Conservation (phyloP, 306 rosid genomes). For the Begonia fuchsioides region DNA sequence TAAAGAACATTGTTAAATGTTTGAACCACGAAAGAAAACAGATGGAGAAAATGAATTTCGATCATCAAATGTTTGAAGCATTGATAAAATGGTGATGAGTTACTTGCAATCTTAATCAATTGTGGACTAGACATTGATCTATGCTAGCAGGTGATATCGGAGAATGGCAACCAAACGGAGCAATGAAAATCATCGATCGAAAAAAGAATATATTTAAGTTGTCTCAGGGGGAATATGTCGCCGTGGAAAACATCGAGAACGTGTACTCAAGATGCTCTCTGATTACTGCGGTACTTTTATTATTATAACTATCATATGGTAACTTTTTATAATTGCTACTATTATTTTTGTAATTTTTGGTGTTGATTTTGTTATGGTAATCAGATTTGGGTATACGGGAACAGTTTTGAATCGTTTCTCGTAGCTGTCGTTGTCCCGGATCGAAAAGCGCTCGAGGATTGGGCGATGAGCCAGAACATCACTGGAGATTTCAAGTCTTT, state of each 20-base stretch:
- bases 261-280: constrained; percentile 62
- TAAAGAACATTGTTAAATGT: no score
- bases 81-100: no score
- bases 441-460: constrained; percentile 50
- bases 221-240: constrained; percentile 91
- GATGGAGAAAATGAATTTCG: no score
- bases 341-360: background rate
- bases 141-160: constrained; percentile 71
- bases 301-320: background rate
- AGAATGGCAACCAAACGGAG: constrained; percentile 81
- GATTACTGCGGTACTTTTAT: constrained; percentile 39
- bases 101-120: no score
- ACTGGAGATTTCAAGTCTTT: constrained; percentile 53
- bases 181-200: constrained; percentile 84
- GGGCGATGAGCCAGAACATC: constrained; percentile 46
- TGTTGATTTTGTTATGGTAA: background rate
- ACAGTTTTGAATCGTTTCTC: constrained; percentile 89
- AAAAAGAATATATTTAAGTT: constrained; percentile 84
- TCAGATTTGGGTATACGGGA: constrained; percentile 93
- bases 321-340: background rate
- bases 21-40: no score
- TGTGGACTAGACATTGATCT: no score
- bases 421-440: constrained; percentile 91
- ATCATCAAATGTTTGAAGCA: no score
- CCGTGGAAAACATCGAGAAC: constrained; percentile 79